Evolutionary conservation across 345 rosid species (phyloP).

Genomic region (Bruguiera parviflora): DNA sequence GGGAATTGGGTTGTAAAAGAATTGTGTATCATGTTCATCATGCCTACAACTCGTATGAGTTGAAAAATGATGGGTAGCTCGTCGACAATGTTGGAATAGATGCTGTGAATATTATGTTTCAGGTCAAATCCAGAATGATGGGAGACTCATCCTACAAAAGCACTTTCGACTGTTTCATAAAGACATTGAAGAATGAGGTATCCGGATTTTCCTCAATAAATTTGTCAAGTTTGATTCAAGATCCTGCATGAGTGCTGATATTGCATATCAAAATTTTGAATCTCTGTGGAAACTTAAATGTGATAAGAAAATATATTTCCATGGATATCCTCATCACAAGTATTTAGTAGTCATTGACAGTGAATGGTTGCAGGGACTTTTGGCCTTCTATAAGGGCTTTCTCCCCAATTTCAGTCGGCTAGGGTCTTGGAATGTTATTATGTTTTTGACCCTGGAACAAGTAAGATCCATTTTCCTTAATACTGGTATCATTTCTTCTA

Average conservation of each 20-base stretch:
- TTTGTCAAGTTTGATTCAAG: not conserved
- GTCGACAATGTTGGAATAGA: not conserved
- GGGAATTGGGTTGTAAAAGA: not conserved
- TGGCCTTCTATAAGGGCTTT: constrained; percentile 91
- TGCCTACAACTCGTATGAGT: not conserved
- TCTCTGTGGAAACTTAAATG: no score
- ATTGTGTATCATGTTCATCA: not conserved
- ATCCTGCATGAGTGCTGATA: not conserved
- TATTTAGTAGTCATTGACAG: not conserved
- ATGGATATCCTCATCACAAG: not conserved
- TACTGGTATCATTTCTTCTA: not conserved
- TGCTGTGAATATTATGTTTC: constrained; percentile 25
- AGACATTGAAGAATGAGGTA: constrained; percentile 87
- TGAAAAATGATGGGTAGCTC: not conserved
- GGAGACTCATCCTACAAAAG: constrained; percentile 87
- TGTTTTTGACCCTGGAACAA: constrained; percentile 94
- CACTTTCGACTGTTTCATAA: constrained; percentile 87
- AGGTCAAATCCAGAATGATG: constrained; percentile 99
- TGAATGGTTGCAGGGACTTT: constrained; percentile 53
- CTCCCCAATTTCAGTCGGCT: constrained; percentile 84
- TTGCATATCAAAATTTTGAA: not conserved
- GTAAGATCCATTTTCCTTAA: constrained; percentile 38
- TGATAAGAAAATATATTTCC: not conserved
- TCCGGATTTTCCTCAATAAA: constrained; percentile 1
- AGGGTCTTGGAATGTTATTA: constrained; percentile 89